phyloP scores from a whole-genome alignment of 495 filamentous ascomycete genomes.

The Xylaria palmicola region DNA sequence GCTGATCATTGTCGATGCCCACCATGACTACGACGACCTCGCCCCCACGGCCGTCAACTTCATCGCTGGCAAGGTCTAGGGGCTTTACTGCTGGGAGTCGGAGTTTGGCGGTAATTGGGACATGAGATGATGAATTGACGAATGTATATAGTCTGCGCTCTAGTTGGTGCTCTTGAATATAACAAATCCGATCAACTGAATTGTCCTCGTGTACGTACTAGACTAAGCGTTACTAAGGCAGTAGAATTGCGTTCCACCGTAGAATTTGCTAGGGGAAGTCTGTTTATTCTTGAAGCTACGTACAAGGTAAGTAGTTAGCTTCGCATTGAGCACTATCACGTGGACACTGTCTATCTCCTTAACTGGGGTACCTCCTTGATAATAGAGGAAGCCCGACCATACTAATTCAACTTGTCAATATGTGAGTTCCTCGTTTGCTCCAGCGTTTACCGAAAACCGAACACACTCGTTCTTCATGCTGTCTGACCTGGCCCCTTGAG shows the following conservation, averaged over 20 bases:
- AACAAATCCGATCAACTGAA: too few relatives aligned
- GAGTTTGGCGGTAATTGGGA: neutral
- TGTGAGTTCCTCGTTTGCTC: too few relatives aligned
- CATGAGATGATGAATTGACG: neutral
- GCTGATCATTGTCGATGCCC: constrained; percentile 47
- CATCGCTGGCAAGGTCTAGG: constrained; percentile 27
- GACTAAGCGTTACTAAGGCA: too few relatives aligned
- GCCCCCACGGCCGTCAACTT: constrained; percentile 34
- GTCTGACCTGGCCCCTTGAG: neutral
- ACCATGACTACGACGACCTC: constrained; percentile 44
- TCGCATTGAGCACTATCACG: neutral
- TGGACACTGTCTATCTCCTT: neutral
- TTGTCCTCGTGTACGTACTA: too few relatives aligned
- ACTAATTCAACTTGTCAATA: neutral
- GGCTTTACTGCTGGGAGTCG: neutral
- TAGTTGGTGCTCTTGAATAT: too few relatives aligned
- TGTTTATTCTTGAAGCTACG: too few relatives aligned
- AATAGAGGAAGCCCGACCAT: neutral
- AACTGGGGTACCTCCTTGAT: neutral
- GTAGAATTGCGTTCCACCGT: neutral
- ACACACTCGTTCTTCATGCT: too few relatives aligned
- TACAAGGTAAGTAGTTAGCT: neutral
- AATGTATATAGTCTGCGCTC: neutral
- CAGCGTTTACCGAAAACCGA: too few relatives aligned
- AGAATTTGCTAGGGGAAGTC: neutral